A percentile compares a stretch with the other conserved stretches of the same genome.
phyloP scores from a whole-genome alignment of 768 basidiomycete genomes.

The Mrakia blollopis region DNA sequence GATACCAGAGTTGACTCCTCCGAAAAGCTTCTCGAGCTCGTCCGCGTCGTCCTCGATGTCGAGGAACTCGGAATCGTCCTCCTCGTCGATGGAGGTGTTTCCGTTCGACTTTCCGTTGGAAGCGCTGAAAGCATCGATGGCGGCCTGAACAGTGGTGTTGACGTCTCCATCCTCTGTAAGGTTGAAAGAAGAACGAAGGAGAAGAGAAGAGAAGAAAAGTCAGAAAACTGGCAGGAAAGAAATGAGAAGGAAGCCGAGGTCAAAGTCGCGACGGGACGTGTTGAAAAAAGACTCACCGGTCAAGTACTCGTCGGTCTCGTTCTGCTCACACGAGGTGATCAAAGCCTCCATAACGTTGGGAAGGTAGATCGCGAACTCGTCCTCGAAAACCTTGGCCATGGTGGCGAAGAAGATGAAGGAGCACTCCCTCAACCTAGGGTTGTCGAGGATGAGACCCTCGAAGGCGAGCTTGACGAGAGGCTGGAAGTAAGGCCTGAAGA shows the following conservation, averaged over 20 bases:
- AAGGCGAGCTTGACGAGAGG: conserved; percentile 94
- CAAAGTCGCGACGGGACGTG: not conserved
- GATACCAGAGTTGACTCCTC: conserved; percentile 90
- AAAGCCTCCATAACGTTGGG: conserved; percentile 80
- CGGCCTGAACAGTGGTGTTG: conserved; percentile 29
- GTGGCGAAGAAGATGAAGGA: conserved; percentile 98
- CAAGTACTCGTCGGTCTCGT: conserved; percentile 61
- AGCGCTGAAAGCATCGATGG: conserved; percentile 47
- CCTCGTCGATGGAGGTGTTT: conserved; percentile 49
- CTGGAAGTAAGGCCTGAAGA: conserved; percentile 92
- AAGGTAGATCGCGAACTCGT: conserved; percentile 85
- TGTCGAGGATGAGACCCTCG: conserved; percentile 75
- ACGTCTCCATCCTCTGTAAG: conserved; percentile 26
- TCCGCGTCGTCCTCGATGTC: conserved; percentile 58
- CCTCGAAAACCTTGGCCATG: conserved; percentile 93
- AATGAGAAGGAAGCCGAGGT: too few relatives aligned
- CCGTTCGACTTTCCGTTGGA: conserved; percentile 38
- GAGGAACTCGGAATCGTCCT: conserved; percentile 42
- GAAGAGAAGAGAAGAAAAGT: not conserved
- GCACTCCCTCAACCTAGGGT: conserved; percentile 80
- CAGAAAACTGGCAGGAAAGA: not conserved
- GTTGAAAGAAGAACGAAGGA: too few relatives aligned
- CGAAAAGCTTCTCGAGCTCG: conserved; percentile 50
- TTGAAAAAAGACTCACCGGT: not conserved
- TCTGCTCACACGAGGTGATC: conserved; percentile 72